Conservation (phyloP, 176 grass and related monocot genomes). For the Chrysopogon serrulatus region DNA sequence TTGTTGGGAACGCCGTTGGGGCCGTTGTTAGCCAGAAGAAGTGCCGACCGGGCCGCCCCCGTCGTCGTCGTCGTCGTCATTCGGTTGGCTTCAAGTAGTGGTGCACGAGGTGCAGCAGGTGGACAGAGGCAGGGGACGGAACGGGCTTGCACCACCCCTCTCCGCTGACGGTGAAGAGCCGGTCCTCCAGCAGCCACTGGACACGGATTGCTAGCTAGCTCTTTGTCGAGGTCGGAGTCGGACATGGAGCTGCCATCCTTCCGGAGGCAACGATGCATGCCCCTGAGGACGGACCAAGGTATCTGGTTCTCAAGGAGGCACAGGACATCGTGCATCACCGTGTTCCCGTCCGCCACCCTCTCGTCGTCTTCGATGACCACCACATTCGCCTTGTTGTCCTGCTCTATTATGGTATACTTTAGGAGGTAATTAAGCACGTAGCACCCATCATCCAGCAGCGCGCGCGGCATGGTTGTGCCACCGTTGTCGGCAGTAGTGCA, state of each 20-base stretch:
- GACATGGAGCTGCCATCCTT: neutral
- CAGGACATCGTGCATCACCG: neutral
- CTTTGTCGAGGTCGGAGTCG: neutral
- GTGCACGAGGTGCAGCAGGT: neutral
- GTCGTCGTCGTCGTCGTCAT: neutral
- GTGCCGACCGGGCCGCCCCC: no score
- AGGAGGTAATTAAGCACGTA: neutral
- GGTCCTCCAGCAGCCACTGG: neutral
- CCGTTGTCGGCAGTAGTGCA: no score
- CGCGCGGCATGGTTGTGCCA: no score
- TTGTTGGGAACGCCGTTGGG: no score
- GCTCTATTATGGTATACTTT: neutral
- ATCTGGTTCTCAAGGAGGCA: conserved; percentile 10
- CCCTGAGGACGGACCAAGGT: neutral
- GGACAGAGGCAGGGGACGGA: neutral
- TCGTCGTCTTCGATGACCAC: no score
- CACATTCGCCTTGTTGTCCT: no score
- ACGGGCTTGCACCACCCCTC: no score
- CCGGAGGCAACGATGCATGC: neutral
- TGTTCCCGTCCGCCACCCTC: neutral
- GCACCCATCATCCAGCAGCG: neutral
- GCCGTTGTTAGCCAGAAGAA: no score
- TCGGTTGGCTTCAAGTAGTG: neutral
- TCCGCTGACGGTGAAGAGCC: neutral
- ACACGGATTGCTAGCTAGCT: neutral